phyloP scores from a whole-genome alignment of 2,329 filamentous ascomycete species.

The Cercospora citrullina region DNA sequence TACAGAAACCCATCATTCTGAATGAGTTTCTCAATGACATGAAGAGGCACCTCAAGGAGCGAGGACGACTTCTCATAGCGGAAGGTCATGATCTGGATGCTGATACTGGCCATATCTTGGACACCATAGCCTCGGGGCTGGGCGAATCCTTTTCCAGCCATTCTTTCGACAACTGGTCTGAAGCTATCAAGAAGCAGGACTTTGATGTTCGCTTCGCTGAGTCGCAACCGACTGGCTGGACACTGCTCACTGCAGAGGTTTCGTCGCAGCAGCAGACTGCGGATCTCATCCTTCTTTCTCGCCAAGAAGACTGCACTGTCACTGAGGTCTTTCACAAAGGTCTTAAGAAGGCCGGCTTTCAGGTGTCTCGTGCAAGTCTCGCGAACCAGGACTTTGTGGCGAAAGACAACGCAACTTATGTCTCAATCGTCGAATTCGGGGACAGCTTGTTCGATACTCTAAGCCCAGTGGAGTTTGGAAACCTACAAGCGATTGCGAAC shows the following conservation, averaged over 20 bases:
- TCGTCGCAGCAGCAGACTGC: not conserved
- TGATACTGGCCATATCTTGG: not conserved
- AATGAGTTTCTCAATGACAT: not conserved
- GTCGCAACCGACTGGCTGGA: not conserved
- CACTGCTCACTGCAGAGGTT: not conserved
- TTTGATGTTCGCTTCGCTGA: not conserved
- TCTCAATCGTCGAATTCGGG: not conserved
- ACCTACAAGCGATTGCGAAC: not conserved
- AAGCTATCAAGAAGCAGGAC: not conserved
- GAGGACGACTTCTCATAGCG: not conserved
- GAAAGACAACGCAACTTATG: not conserved
- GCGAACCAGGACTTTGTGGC: not conserved
- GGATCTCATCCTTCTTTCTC: not conserved
- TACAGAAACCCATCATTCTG: not conserved
- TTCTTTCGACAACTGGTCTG: not conserved
- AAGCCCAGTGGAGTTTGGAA: not conserved
- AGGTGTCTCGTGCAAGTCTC: not conserved
- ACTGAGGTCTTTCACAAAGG: not conserved
- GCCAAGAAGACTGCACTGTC: not conserved
- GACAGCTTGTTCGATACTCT: not conserved
- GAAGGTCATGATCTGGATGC: not conserved
- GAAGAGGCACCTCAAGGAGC: not conserved
- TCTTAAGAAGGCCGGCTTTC: not conserved
- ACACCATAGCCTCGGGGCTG: not conserved
- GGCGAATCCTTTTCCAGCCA: not conserved